Evolutionary conservation across 345 rosid genomes (phyloP), one percentile per base, ranked within the genome.

Genomic region (Populus davidiana): DNA sequence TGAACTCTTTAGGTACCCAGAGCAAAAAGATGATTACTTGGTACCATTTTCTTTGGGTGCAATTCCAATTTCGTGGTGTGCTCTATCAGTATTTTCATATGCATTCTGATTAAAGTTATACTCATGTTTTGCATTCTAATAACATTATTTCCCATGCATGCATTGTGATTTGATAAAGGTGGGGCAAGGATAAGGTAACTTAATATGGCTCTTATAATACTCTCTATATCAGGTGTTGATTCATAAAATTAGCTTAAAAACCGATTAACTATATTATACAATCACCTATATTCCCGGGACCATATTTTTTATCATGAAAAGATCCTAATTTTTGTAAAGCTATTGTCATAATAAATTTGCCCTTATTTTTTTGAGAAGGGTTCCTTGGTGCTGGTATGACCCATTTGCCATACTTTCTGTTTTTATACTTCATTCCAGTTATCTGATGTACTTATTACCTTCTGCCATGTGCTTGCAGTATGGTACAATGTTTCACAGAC

Each of bases 401-500:
- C 23, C 59, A 56, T 43, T 71, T 4, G 67, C 31, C 21, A 31
- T 62, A 62, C 31, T n/a, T 65, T 75, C 5, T 74, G 41, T n/a
- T 44, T 2, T 17, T 52, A 36, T 54, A 63, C 6, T 52, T 79
- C 38, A 67, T 70, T 50, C 68, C 52, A 23, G 29, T 52, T 36
- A 18, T 31, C 7, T 29, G 56, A n/a, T 79, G 59, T 74, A 23
- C 73, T 47, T 11, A 31, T 49, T 67, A n/a, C 36, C 31, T 35
- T 79, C 70, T 44, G 25, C 61, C 67, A 36, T 78, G 79, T 59
- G 54, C 31, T 35, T 82, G 80, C 91, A 90, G 91, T 90, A 88
- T 73, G 84, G 79, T 29, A 75, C 83, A 21, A 71, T 77, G 77
- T 86, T 85, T 72, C 89, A 83, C 23, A 84, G 91, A 75, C 85